These are phyloP conservation scores for Collybiopsis confluens DNA, from an alignment of 768 basidiomycete genomes.

Conservation along the genomic window DNA sequence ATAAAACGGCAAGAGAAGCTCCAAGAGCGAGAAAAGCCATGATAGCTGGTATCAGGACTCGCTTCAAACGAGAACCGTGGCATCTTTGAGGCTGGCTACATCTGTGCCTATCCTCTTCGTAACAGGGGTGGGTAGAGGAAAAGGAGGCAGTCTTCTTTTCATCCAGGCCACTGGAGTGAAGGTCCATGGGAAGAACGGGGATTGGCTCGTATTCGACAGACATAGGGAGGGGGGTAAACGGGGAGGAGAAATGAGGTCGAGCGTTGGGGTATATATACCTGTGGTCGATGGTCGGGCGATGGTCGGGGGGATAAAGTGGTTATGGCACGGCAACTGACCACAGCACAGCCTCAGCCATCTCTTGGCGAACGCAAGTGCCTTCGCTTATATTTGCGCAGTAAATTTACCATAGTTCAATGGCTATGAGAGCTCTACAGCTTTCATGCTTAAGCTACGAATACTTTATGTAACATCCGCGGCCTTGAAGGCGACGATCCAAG, in stretches of 20 bases:
- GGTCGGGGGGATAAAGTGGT: background rate
- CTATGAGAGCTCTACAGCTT: too few species aligned
- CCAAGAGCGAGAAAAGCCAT: background rate
- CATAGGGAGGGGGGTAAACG: background rate
- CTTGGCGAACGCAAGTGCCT: too few species aligned
- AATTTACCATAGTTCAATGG: too few species aligned
- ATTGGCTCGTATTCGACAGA: background rate
- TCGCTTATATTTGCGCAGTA: too few species aligned
- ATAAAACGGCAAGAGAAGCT: conserved; percentile 1
- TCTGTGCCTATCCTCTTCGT: background rate
- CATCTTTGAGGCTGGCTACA: background rate
- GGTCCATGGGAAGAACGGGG: conserved; percentile 2
- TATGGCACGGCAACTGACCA: too few species aligned
- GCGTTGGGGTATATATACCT: background rate
- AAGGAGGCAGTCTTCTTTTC: background rate
- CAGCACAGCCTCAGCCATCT: too few species aligned
- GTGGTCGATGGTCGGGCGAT: background rate
- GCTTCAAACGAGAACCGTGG: conserved; percentile 3
- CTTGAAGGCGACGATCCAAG: too few species aligned
- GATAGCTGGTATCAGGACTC: background rate
- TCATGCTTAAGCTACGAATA: too few species aligned
- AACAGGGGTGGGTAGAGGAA: background rate
- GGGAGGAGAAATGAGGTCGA: background rate
- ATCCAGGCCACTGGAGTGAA: background rate
- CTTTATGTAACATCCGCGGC: too few species aligned